Evolutionary conservation across 2,329 filamentous ascomycete species (phyloP), one percentile per base, ranked within the genome.

Genomic region (Microsporum audouinii): DNA sequence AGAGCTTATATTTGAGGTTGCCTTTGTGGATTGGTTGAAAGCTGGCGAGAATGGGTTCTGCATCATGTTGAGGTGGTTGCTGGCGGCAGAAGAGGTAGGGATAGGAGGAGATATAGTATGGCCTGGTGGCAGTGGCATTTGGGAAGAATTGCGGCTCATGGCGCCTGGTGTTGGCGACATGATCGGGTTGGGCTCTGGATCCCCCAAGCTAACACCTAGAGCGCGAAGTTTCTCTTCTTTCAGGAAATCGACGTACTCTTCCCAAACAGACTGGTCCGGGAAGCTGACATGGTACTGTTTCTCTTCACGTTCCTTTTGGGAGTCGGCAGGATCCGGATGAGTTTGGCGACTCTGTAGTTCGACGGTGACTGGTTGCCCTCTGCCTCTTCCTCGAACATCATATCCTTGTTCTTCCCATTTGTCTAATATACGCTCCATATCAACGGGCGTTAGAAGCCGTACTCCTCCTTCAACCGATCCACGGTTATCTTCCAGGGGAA

Each of bases 221-320:
- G 92, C 91, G 63, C 91, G 86, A 59, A 99, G 80, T 76, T 96
- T 99, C 63, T 92, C 90, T 76, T 99, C 94, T 66, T 89, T 85
- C 39, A 97, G 78, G 66, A 88, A 86, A 60, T 88, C 83, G 62
- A 91, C 88, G 72, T 97, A 96, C 31, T 84, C 79, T 69, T 89
- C 87, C 86, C 87, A 89, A 68, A 83, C 81, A 45, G 71, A 76
- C 67, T 74, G 73, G 63, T 79, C 69, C 3, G 77, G 77, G 62
- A 79, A 75, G 17, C 70, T 72, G 61, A 79, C 71, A 8, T 66
- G 66, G 61, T 69, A 74, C 7, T 68, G 66, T 38, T 69, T 68
- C 14, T 67, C 61, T 49, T 71, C 69, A 55, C 66, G 68, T 58
- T 77, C 75, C 43, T 71, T 66, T 23, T 70, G 67, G 10, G 71